Base-by-base conservation (phyloP, 2,329 filamentous ascomycete species). In the Fusarium verrucosum region DNA sequence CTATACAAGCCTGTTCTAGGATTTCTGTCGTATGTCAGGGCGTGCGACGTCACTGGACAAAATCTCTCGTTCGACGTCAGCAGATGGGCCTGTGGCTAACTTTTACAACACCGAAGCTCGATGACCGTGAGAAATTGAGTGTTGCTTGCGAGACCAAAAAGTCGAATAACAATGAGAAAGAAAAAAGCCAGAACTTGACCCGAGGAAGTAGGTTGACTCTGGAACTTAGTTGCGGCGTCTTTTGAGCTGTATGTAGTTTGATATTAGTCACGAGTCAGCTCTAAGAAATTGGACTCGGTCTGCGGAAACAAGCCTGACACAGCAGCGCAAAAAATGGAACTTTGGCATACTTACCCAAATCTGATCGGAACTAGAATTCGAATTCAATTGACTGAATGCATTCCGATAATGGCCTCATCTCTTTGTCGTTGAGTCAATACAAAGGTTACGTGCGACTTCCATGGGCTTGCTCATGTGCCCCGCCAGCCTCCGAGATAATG, bases 201-300 rank as follows among this genome's bases (percentile, higher is more conserved):
- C 16, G 28, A 49, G 19, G 52, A 47, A 38, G 16, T 17, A 40
- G n/a, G 16, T 25, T 22, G 33, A 36, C 47, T 35, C 42, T 43
- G 33, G 36, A 60, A 43, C 17, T 46, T 17, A 35, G 14, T 28
- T 38, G 30, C 56, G 23, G 36, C 37, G 56, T 61, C 56, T 36
- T 61, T 37, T 14, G 50, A 49, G 43, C 35, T 61, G 41, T 19
- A 43, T 56, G 36, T 38, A 40, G 57, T 44, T 53, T 19, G n/a
- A 38, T 55, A 61, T 61, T 61, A 61, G 58, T 61, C 58, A 61
- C 37, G 50, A 56, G 58, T 41, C 30, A 40, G 56, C 43, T 62
- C 36, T 26, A 61, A 33, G 49, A 55, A 49, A 46, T 35, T 42
- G 40, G 41, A 35, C 32, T 60, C 50, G 42, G 19, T 13, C 19